Evolutionary conservation across 768 basidiomycete genomes (phyloP), one percentile per base, ranked within the genome.

Genomic region (Hypsizygus marmoreus): DNA sequence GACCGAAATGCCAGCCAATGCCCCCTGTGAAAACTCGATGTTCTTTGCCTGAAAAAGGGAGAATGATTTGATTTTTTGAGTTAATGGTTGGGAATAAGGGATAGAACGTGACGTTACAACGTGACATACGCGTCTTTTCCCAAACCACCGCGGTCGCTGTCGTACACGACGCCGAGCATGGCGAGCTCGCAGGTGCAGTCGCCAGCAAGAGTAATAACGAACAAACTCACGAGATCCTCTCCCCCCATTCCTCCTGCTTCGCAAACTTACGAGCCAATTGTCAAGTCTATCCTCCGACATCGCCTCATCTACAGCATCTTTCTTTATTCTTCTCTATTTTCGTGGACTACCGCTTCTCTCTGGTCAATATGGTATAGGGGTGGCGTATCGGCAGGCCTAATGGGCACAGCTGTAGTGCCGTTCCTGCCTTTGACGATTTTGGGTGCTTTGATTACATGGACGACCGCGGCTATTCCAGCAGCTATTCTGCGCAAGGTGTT

Each of bases 181-280:
- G 82, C 82, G 2, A 77, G n/a, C n/a, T n/a, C n/a, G n/a, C n/a
- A n/a, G n/a, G n/a, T n/a, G n/a, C n/a, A n/a, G n/a, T n/a, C n/a
- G n/a, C n/a, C n/a, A n/a, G n/a, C n/a, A n/a, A n/a, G n/a, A n/a
- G n/a, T 78, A 23, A 68, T 70, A 0, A 73, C 75, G 1, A 70
- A 64, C 2, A 61, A 79, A 5, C 51, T 68, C 1, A 66, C 73
- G n/a, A 78, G 78, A 39, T 66, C 80, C 0, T 65, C 82, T 1
- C 79, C 80, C 0, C 66, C 75, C 1, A 65, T 88, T 4, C 83
- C 85, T 0, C 72, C 82, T 0, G 63, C 86, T 2, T 65, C 74
- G 4, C 75, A 81, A 52, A 65, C 72, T 1, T 90, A 82, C 58
- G 83, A 87, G 51, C 86, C 86, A 7, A 74, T 81, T 34, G 77